Evolutionary conservation across 1,284 basidiomycete genomes (phyloP).

Genomic region (Naganishia liquefaciens): DNA sequence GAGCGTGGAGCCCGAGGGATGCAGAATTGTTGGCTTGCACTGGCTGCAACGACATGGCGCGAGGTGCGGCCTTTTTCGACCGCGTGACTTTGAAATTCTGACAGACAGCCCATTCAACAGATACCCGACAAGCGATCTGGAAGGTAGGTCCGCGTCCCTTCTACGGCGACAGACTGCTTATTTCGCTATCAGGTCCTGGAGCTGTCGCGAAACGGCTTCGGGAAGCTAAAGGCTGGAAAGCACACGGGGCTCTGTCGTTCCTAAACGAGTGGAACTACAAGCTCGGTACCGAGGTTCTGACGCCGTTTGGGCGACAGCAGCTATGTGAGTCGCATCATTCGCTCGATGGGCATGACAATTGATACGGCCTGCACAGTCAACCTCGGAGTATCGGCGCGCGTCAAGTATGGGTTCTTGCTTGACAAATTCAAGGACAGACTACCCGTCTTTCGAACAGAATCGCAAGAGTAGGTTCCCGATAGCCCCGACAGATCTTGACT

Average conservation of each 20-base stretch:
- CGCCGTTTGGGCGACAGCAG: slow-evolving; percentile 66
- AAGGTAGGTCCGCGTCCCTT: slow-evolving; percentile 18
- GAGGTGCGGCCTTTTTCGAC: slow-evolving; percentile 39
- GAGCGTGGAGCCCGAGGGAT: slow-evolving; percentile 51
- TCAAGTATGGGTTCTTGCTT: slow-evolving; percentile 54
- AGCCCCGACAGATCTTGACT: neutral
- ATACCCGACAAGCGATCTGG: slow-evolving; percentile 30
- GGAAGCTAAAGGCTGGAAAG: slow-evolving; percentile 57
- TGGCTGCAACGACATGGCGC: slow-evolving; percentile 57
- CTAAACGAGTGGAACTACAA: slow-evolving; percentile 57
- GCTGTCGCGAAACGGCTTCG: slow-evolving; percentile 64
- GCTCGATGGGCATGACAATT: neutral
- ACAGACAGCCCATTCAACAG: neutral
- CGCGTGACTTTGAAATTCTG: slow-evolving; percentile 1
- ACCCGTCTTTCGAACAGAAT: slow-evolving; percentile 56
- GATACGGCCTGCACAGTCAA: slow-evolving; percentile 40
- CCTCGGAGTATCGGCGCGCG: slow-evolving; percentile 50
- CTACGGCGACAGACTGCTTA: neutral
- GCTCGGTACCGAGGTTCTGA: slow-evolving; percentile 57
- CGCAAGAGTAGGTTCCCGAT: slow-evolving; percentile 49
- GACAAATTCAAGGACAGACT: slow-evolving; percentile 50
- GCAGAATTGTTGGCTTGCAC: slow-evolving; percentile 52
- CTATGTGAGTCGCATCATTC: slow-evolving; percentile 37
- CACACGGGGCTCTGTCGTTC: slow-evolving; percentile 56
- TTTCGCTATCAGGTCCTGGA: slow-evolving; percentile 59